A percentile compares a stretch with the other conserved stretches of the same genome.
Conservation (phyloP, 495 filamentous ascomycete genomes). For the Podospora comata region DNA sequence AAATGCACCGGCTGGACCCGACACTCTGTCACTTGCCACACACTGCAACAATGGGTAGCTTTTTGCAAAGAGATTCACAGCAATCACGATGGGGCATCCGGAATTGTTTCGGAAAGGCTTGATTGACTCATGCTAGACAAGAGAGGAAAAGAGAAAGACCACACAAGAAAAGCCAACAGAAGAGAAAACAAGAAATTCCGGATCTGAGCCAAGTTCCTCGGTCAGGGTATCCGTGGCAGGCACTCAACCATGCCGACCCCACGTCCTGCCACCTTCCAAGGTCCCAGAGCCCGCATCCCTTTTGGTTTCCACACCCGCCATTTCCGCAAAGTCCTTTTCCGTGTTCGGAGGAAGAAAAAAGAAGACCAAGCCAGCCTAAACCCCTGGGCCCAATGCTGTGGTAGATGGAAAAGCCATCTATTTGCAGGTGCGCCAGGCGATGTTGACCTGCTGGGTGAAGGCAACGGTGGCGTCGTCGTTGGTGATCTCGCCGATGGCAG, state of each 20-base stretch:
- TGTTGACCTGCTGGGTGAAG: conserved; percentile 55
- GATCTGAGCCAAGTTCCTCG: not conserved
- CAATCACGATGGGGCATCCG: not conserved
- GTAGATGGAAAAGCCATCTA: conserved; percentile 18
- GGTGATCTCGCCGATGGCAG: conserved; percentile 48
- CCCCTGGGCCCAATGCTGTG: conserved; percentile 11
- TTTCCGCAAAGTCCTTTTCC: conserved; percentile 15
- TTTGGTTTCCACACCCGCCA: conserved; percentile 18
- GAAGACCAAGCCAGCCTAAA: conserved; percentile 3
- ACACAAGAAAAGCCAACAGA: conserved; percentile 1
- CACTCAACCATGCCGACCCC: conserved; percentile 20
- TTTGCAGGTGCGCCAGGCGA: conserved; percentile 49
- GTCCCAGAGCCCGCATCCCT: conserved; percentile 14
- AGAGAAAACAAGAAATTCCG: conserved; percentile 9
- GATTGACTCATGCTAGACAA: conserved; percentile 34
- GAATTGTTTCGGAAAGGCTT: conserved; percentile 28
- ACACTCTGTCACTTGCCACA: not conserved
- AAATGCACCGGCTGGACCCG: not conserved
- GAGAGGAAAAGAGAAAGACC: conserved; percentile 14
- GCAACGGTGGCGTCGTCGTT: conserved; percentile 57
- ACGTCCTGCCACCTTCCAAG: conserved; percentile 1
- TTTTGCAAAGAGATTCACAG: conserved; percentile 4
- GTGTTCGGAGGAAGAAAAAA: conserved; percentile 10
- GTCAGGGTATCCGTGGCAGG: not conserved
- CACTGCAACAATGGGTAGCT: not conserved